A percentile compares a stretch with the other conserved stretches of the same genome.
Evolutionary conservation across 345 rosid genomes (phyloP).

Genomic region (Gossypium bickii): DNA sequence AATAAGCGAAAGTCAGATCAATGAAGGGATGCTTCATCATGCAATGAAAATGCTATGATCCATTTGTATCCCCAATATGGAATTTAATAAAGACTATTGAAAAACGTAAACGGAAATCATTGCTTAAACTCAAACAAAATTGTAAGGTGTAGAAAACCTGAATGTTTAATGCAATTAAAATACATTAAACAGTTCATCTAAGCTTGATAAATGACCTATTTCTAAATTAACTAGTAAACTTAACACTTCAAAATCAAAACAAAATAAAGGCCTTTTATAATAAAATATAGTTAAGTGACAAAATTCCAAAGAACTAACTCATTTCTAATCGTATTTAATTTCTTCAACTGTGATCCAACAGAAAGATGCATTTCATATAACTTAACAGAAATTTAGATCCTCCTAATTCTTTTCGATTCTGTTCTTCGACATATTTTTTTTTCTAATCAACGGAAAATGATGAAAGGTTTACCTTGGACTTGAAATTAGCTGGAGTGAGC

Average conservation of each 20-base stretch:
- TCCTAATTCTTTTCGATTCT: background rate
- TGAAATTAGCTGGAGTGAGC: constrained; percentile 94
- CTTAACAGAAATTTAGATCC: background rate
- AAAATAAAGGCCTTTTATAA: background rate
- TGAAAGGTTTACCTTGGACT: constrained; percentile 66
- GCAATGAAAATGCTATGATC: background rate
- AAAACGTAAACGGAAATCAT: background rate
- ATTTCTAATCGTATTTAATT: background rate
- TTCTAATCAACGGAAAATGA: constrained; percentile 2
- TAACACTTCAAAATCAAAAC: background rate
- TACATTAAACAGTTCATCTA: background rate
- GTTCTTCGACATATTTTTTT: background rate
- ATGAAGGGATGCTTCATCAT: background rate
- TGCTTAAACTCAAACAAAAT: background rate
- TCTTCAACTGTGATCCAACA: background rate
- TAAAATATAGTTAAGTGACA: background rate
- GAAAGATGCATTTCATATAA: background rate
- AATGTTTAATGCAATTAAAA: background rate
- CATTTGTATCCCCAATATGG: background rate
- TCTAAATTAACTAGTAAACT: too few relatives aligned
- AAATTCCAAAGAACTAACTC: background rate
- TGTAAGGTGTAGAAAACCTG: background rate
- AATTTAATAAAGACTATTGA: background rate
- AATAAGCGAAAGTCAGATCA: background rate
- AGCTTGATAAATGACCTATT: background rate